Evolutionary conservation across 2,329 filamentous ascomycete genomes (phyloP).

Genomic region (Lasiodiplodia theobromae): DNA sequence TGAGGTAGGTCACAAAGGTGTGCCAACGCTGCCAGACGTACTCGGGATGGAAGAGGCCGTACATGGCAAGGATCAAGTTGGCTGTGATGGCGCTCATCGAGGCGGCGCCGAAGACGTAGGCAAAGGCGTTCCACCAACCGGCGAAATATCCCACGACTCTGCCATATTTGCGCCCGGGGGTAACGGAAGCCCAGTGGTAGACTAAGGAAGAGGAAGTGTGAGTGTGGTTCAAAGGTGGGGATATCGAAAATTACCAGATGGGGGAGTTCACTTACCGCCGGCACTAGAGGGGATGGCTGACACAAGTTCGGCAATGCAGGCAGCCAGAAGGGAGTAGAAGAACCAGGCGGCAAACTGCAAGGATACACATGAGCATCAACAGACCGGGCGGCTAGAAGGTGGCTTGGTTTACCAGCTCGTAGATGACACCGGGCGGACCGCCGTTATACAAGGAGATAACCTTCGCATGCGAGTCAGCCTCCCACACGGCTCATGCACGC

Average conservation of each 20-base stretch:
- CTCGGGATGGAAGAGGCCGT: conserved; percentile 55
- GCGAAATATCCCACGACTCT: conserved; percentile 57
- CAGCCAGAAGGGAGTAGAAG: conserved; percentile 60
- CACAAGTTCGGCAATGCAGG: conserved; percentile 60
- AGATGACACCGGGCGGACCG: conserved; percentile 55
- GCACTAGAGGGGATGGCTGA: conserved; percentile 52
- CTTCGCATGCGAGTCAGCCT: conserved; percentile 32
- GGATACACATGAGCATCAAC: background rate
- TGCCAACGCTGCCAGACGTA: conserved; percentile 58
- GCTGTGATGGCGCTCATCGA: conserved; percentile 54
- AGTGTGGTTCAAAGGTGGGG: background rate
- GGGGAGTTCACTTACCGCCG: conserved; percentile 36
- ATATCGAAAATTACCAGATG: conserved; percentile 9
- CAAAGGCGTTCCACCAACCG: conserved; percentile 61
- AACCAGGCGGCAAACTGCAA: conserved; percentile 53
- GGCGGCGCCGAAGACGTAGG: conserved; percentile 57
- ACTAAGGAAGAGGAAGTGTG: conserved; percentile 38
- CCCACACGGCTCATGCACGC: conserved; percentile 18
- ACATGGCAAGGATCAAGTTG: conserved; percentile 58
- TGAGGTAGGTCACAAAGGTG: conserved; percentile 58
- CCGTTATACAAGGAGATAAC: conserved; percentile 54
- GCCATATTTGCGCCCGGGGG: conserved; percentile 56
- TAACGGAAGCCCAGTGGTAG: conserved; percentile 62
- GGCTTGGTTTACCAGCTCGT: conserved; percentile 44
- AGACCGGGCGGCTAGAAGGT: conserved; percentile 8